Evolutionary conservation across 441 rosid genomes (phyloP), one percentile per base, ranked within the genome.

Genomic region (Pelargonium cotyledonis): DNA sequence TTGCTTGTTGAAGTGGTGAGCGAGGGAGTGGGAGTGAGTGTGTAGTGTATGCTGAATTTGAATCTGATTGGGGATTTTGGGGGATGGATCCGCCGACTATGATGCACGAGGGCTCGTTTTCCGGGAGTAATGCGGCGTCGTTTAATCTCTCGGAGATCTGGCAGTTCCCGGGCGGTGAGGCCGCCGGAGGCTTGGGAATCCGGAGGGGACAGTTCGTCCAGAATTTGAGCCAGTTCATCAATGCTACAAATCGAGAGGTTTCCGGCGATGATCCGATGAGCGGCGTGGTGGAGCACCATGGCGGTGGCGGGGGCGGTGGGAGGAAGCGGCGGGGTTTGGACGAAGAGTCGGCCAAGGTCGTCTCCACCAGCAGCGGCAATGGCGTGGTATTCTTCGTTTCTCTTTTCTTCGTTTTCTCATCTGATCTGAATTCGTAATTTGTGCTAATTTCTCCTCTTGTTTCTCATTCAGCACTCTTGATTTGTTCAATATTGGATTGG

Each of bases 91-190:
- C 91, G 44, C 85, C 88, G 6, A 83, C 79, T 63, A 77, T 84
- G 85, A 82, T 87, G 85, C 65, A 46, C 51, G 51, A 46, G 12
- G 51, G 51, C 3, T 9, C 51, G 51, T 46, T 46, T 10, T 46
- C 51, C 12, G 51, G 51, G 3, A 12, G 51, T n/a, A 85, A 80
- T 69, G 83, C 81, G 71, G 89, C 82, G 63, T 71, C 85, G 44
- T 90, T 72, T 68, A 84, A 78, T 74, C 75, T 87, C 65, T 68
- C 89, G 46, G 96, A 90, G 95, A 86, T 90, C 92, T 92, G 92
- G 98, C 95, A 74, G 79, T 84, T 83, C 71, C 84, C 92, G 73
- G 74, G 67, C 65, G 86, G 85, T 10, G 55, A 8, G 60, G 55
- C 9, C 14, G 82, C 81, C 49, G 83, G 80, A 18, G 64, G 69